A percentile compares a stretch with the other conserved stretches of the same genome.
Conservation (phyloP, 495 filamentous ascomycete genomes). For the Cenococcum geophilum region DNA sequence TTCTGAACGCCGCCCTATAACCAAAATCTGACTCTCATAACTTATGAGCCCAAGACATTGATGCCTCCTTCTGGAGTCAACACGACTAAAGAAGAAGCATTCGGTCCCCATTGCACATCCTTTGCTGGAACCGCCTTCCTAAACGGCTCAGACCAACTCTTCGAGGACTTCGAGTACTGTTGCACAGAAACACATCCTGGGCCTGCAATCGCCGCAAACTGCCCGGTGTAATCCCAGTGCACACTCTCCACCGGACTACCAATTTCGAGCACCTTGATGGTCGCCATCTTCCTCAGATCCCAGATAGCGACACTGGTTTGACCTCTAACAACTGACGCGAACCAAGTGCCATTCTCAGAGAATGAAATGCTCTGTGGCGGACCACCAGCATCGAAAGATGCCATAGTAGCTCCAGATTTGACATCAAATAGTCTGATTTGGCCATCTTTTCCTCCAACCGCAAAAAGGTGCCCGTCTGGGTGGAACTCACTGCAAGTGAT, state of each 20-base stretch:
- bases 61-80: constrained; percentile 69
- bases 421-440: constrained; percentile 83
- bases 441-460: constrained; percentile 66
- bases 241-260: constrained; percentile 66
- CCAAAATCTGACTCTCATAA: not conserved
- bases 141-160: constrained; percentile 84
- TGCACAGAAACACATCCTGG: constrained; percentile 77
- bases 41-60: constrained; percentile 47
- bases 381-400: constrained; percentile 59
- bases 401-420: constrained; percentile 62
- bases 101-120: constrained; percentile 68
- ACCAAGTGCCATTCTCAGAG: constrained; percentile 96
- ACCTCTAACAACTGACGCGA: constrained; percentile 68
- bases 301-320: constrained; percentile 75
- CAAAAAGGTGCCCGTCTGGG: constrained; percentile 91
- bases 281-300: constrained; percentile 77
- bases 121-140: constrained; percentile 65
- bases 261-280: constrained; percentile 74
- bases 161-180: constrained; percentile 74
- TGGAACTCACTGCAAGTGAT: constrained; percentile 80
- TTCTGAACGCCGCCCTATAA: not conserved
- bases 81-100: constrained; percentile 66
- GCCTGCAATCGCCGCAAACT: constrained; percentile 80
- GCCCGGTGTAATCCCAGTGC: constrained; percentile 90
- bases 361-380: constrained; percentile 72